Percentiles rank a stretch among this genome's conserved stretches.
phyloP scores from a whole-genome alignment of 495 filamentous ascomycete species.

The Filosporella fistucella region DNA sequence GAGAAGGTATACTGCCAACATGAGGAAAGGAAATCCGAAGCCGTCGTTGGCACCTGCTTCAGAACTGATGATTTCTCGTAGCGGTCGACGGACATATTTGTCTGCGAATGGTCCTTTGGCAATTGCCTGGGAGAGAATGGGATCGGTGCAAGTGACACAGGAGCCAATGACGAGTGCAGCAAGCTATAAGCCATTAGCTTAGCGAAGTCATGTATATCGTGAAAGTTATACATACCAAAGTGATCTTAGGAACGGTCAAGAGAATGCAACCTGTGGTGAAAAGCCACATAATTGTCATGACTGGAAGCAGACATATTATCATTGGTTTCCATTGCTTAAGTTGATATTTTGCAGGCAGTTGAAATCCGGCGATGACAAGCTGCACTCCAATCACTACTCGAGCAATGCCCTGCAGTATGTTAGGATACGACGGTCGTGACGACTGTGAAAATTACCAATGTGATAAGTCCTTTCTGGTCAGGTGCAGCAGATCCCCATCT shows the following conservation, averaged over 20 bases:
- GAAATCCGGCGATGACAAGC: slow-evolving; percentile 81
- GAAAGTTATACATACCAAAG: too few relatives aligned
- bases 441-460: too few relatives aligned
- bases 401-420: too few relatives aligned
- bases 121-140: slow-evolving; percentile 80
- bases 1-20: slow-evolving; percentile 76
- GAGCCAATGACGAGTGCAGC: slow-evolving; percentile 69
- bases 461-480: too few relatives aligned
- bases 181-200: too few relatives aligned
- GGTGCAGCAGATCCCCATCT: too few relatives aligned
- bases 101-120: slow-evolving; percentile 93
- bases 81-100: slow-evolving; percentile 71
- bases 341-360: slow-evolving; percentile 80
- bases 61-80: slow-evolving; percentile 82
- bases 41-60: slow-evolving; percentile 91
- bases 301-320: slow-evolving; percentile 69
- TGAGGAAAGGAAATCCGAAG: slow-evolving; percentile 78
- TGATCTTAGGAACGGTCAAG: slow-evolving; percentile 66
- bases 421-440: too few relatives aligned
- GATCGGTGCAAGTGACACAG: slow-evolving; percentile 91
- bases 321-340: slow-evolving; percentile 74
- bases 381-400: slow-evolving; percentile 91
- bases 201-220: too few relatives aligned
- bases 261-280: slow-evolving; percentile 70
- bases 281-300: slow-evolving; percentile 92